These are phyloP conservation scores for Scytalidium sp. DNA, from an alignment of 2,329 filamentous ascomycete genomes.

Conservation along the genomic window DNA sequence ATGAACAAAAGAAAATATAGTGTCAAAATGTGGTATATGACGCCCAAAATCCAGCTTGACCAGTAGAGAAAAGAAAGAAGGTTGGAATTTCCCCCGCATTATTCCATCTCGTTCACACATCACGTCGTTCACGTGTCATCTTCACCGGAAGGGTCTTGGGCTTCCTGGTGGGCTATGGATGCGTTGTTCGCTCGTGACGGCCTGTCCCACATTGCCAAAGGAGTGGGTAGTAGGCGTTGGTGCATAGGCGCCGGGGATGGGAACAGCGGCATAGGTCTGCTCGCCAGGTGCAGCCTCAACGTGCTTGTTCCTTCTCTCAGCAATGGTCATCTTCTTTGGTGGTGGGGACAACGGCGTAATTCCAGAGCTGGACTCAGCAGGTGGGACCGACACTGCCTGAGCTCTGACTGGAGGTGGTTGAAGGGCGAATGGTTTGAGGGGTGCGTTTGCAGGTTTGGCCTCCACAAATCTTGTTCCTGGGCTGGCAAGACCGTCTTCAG, in stretches of 20 bases:
- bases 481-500: conserved; percentile 49
- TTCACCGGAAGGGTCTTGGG: conserved; percentile 20
- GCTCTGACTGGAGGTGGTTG: conserved; percentile 80
- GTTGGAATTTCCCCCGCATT: neutral
- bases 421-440: conserved; percentile 71
- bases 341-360: conserved; percentile 30
- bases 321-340: conserved; percentile 10
- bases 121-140: conserved; percentile 7
- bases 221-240: conserved; percentile 34
- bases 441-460: conserved; percentile 60
- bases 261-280: conserved; percentile 79
- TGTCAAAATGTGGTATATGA: neutral
- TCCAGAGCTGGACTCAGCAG: conserved; percentile 60
- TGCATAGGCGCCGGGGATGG: conserved; percentile 82
- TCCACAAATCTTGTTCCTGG: conserved; percentile 50
- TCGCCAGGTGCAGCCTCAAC: conserved; percentile 73
- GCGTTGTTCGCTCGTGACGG: conserved; percentile 25
- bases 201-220: conserved; percentile 24
- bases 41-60: neutral
- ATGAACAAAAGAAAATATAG: neutral
- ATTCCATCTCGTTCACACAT: neutral
- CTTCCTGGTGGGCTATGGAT: conserved; percentile 28
- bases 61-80: neutral
- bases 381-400: conserved; percentile 72
- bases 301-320: conserved; percentile 52